Conservation (phyloP, 768 basidiomycete species). For the Boletellus ananiceps region DNA sequence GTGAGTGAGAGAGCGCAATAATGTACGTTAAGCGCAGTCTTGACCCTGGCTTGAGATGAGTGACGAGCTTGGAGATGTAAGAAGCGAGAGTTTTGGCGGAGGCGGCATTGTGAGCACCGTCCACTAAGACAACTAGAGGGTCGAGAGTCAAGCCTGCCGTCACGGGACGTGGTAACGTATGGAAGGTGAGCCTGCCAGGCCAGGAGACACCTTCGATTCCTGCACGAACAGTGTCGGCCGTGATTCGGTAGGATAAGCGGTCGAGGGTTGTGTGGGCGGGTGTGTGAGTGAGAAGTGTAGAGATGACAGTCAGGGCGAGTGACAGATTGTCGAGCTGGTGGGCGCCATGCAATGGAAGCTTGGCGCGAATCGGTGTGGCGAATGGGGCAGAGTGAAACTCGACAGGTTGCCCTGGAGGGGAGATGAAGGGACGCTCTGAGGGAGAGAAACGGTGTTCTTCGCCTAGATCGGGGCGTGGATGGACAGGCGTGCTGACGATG, state of each 20-base stretch:
- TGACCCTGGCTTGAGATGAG: conserved; percentile 16
- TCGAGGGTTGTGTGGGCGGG: conserved; percentile 22
- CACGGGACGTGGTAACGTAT: conserved; percentile 28
- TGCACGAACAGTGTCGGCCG: conserved; percentile 40
- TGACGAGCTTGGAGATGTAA: conserved; percentile 46
- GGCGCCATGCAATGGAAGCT: conserved; percentile 66
- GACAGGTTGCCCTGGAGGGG: conserved; percentile 42
- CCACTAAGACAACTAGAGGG: conserved; percentile 57
- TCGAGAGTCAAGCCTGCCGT: conserved; percentile 10
- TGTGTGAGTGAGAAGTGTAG: conserved; percentile 46
- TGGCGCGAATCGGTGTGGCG: conserved; percentile 39
- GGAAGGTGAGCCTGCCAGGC: conserved; percentile 83
- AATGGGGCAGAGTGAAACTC: conserved; percentile 42
- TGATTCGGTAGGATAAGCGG: conserved; percentile 34
- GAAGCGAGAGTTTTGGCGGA: conserved; percentile 62
- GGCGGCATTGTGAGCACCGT: conserved; percentile 92
- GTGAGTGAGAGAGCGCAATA: conserved; percentile 80
- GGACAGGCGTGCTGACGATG: conserved; percentile 33
- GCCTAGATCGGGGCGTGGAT: conserved; percentile 26
- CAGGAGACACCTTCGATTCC: conserved; percentile 66
- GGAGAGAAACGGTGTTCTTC: conserved; percentile 35
- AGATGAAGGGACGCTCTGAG: conserved; percentile 21
- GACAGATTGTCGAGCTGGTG: conserved; percentile 89
- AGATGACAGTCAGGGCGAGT: conserved; percentile 58
- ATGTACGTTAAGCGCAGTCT: conserved; percentile 60